A percentile compares a stretch with the other conserved stretches of the same genome.
Conservation (phyloP, 2,329 filamentous ascomycete genomes). For the Fusarium sp. region DNA sequence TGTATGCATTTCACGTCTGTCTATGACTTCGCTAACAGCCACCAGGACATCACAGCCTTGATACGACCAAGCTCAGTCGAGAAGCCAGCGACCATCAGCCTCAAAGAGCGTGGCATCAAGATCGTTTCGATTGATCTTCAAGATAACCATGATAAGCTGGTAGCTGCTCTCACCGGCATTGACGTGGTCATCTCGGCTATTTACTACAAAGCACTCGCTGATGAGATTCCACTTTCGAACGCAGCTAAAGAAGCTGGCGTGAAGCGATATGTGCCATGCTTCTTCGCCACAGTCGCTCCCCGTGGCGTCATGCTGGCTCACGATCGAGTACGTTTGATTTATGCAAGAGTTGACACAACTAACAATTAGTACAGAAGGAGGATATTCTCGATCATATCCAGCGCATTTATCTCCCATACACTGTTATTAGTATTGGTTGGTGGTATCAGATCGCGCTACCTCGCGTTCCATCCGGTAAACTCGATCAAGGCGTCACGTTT, state of each 20-base stretch:
- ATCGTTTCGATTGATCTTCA: constrained; percentile 57
- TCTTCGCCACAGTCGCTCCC: constrained; percentile 59
- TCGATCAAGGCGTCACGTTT: background rate
- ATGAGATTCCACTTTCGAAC: constrained; percentile 58
- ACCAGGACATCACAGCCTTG: constrained; percentile 58
- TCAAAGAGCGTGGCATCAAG: constrained; percentile 56
- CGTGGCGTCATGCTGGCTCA: constrained; percentile 46
- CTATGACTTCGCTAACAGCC: background rate
- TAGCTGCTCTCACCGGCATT: constrained; percentile 53
- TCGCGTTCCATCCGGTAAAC: constrained; percentile 4
- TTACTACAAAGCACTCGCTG: constrained; percentile 51
- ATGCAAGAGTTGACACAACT: background rate
- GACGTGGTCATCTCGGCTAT: constrained; percentile 56
- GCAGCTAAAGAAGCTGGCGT: constrained; percentile 62
- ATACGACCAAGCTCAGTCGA: constrained; percentile 58
- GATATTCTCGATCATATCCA: constrained; percentile 61
- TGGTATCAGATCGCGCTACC: constrained; percentile 14
- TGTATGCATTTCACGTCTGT: constrained; percentile 26
- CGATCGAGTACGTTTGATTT: background rate
- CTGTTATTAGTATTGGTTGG: constrained; percentile 39
- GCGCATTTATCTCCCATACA: constrained; percentile 61
- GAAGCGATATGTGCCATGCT: constrained; percentile 63
- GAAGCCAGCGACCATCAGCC: constrained; percentile 55
- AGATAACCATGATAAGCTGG: constrained; percentile 54
- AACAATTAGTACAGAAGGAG: constrained; percentile 54